Conservation (phyloP, 2,329 filamentous ascomycete genomes). For the Exophiala phaeomuriformis region DNA sequence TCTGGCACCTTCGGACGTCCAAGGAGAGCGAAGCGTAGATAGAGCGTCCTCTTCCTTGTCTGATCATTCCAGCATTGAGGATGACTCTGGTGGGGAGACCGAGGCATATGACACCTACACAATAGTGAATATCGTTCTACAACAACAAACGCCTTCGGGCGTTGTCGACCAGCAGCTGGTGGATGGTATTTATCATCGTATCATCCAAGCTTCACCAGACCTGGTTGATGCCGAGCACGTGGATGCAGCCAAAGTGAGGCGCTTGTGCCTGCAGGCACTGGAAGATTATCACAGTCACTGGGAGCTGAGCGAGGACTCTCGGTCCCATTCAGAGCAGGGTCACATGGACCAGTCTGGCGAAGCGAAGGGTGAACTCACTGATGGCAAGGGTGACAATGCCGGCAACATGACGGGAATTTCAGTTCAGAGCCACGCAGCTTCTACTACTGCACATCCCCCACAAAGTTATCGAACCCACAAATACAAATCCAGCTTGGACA, state of each 20-base stretch:
- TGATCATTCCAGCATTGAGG: conserved; percentile 13
- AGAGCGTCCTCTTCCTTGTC: conserved; percentile 8
- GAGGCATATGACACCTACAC: conserved; percentile 25
- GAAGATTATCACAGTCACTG: conserved; percentile 24
- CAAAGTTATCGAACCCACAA: conserved; percentile 19
- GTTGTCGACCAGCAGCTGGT: conserved; percentile 32
- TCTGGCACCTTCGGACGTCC: background rate
- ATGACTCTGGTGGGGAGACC: conserved; percentile 13
- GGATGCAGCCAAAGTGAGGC: conserved; percentile 49
- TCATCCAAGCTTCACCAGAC: conserved; percentile 45
- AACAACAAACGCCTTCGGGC: conserved; percentile 24
- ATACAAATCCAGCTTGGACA: conserved; percentile 39
- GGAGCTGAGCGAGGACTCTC: conserved; percentile 9
- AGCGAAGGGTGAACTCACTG: background rate
- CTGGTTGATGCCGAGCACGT: conserved; percentile 48
- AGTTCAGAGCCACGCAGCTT: background rate
- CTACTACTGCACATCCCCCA: conserved; percentile 10
- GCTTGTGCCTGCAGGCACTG: conserved; percentile 49
- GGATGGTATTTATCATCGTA: conserved; percentile 31
- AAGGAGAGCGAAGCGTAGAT: background rate
- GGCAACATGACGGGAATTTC: background rate
- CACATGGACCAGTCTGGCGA: background rate
- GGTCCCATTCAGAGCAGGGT: conserved; percentile 2
- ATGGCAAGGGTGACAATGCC: background rate
- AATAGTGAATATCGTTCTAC: conserved; percentile 26